phyloP scores from a whole-genome alignment of 768 basidiomycete species.

The Suillus americanus region DNA sequence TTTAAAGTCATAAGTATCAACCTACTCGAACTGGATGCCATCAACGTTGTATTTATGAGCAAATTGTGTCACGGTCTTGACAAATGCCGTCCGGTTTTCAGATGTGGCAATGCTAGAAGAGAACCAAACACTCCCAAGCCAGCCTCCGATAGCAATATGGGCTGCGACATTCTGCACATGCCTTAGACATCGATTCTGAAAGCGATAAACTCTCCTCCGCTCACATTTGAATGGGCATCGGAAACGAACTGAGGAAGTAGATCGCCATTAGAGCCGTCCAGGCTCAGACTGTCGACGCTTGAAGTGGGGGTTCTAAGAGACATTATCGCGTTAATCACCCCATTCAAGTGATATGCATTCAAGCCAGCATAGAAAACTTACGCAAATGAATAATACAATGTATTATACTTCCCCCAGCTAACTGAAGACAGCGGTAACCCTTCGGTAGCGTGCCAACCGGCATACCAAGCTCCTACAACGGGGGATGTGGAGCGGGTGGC shows the following conservation, averaged over 20 bases:
- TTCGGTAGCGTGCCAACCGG: conserved; percentile 29
- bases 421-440: conserved; percentile 43
- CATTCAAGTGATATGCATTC: neutral
- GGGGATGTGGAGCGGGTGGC: neutral
- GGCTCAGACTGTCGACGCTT: neutral
- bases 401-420: conserved; percentile 50
- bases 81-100: conserved; percentile 54
- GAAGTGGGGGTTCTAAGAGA: conserved; percentile 5
- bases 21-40: conserved; percentile 61
- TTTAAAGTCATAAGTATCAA: conserved; percentile 16
- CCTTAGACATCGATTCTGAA: neutral
- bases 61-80: conserved; percentile 45
- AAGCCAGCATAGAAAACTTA: conserved; percentile 22
- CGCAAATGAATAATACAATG: conserved; percentile 63
- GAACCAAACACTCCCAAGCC: conserved; percentile 58
- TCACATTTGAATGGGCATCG: conserved; percentile 4
- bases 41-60: conserved; percentile 50
- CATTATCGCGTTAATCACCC: neutral
- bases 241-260: conserved; percentile 8
- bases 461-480: conserved; percentile 45
- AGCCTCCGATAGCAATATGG: conserved; percentile 56
- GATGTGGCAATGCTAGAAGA: conserved; percentile 49
- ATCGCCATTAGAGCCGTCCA: conserved; percentile 1
- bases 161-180: conserved; percentile 47
- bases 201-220: neutral